phyloP scores from a whole-genome alignment of 345 rosid genomes.

The Excoecaria cochinchinensis region DNA sequence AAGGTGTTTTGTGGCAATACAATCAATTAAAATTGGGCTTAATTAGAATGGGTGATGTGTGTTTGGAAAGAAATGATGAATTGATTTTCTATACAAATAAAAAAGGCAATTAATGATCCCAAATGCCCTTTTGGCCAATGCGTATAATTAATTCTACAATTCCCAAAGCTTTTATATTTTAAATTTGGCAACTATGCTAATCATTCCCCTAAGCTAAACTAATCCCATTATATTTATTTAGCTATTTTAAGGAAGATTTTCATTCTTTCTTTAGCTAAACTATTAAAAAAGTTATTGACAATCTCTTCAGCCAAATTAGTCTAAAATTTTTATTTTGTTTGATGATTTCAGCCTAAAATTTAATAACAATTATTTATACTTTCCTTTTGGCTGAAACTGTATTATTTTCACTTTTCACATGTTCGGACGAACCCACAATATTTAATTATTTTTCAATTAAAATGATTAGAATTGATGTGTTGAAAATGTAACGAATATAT shows the following conservation, averaged over 20 bases:
- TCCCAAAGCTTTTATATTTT: neutral
- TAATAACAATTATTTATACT: no score
- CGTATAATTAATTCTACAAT: neutral
- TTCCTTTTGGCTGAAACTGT: slow-evolving; percentile 3
- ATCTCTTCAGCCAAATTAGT: no score
- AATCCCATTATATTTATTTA: no score
- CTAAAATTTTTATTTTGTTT: no score
- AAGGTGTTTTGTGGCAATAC: no score
- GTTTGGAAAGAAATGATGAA: neutral
- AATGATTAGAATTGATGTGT: slow-evolving; percentile 28
- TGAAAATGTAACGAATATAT: neutral
- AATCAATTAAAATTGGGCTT: neutral
- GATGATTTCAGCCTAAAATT: no score
- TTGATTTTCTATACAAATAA: neutral
- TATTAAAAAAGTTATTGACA: no score
- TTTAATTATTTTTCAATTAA: slow-evolving; percentile 3
- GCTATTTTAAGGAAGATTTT: no score
- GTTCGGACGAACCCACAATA: slow-evolving; percentile 34
- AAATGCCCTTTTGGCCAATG: neutral
- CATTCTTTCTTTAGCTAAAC: no score
- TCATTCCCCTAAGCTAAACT: neutral
- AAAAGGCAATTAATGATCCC: neutral
- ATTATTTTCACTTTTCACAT: slow-evolving; percentile 12
- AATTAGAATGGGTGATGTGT: neutral
- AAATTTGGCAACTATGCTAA: slow-evolving; percentile 1